Conservation (phyloP, 352 stramenopile genomes). For the Phytophthora syringae region DNA sequence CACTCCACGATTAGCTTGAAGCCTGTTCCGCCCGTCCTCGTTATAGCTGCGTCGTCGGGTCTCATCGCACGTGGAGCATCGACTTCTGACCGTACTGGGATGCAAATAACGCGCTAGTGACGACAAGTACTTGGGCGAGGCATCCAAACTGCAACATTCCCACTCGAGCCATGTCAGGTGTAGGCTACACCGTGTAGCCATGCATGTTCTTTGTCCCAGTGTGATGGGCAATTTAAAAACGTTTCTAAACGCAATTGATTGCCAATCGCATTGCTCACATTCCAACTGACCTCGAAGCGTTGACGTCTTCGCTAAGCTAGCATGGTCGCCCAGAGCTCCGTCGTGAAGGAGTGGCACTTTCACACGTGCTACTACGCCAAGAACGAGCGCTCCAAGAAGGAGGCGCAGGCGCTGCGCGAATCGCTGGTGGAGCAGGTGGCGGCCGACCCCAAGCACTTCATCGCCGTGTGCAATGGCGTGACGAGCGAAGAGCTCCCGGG, state of each 20-base stretch:
- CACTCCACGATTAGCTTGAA: constrained; percentile 35
- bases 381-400: constrained; percentile 44
- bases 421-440: constrained; percentile 54
- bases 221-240: constrained; percentile 8
- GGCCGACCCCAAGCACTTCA: constrained; percentile 50
- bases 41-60: constrained; percentile 18
- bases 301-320: constrained; percentile 24
- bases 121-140: neutral
- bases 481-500: constrained; percentile 42
- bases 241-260: constrained; percentile 3
- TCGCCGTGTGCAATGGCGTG: constrained; percentile 66
- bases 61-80: constrained; percentile 12
- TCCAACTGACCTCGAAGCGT: too few species aligned
- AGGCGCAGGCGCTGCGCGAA: constrained; percentile 52
- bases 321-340: constrained; percentile 17
- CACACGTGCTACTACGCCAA: constrained; percentile 72
- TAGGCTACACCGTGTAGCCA: too few species aligned
- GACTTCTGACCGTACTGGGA: constrained; percentile 7
- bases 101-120: constrained; percentile 15
- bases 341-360: constrained; percentile 83
- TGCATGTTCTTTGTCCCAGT: constrained; percentile 10
- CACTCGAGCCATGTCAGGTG: too few species aligned
- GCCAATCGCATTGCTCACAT: too few species aligned
- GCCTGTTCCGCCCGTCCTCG: constrained; percentile 4
- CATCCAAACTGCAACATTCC: too few species aligned